phyloP scores from a whole-genome alignment of 768 basidiomycete genomes.

The Russula compacta region DNA sequence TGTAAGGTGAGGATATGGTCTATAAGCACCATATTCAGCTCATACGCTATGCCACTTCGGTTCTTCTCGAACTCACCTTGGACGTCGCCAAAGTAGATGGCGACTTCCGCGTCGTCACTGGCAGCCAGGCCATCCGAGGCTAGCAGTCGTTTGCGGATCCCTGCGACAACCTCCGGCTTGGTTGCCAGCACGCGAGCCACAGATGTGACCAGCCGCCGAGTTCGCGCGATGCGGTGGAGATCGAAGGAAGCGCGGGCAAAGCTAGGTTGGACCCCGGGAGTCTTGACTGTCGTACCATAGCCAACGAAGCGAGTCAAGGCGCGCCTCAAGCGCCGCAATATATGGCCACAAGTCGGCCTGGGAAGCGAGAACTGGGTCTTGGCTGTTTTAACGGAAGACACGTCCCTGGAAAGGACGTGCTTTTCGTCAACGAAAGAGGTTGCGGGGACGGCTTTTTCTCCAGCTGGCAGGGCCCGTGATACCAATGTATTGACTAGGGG shows the following conservation, averaged over 20 bases:
- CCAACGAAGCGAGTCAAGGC: conserved; percentile 17
- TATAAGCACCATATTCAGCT: conserved; percentile 25
- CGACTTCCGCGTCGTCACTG: conserved; percentile 56
- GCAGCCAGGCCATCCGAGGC: conserved; percentile 30
- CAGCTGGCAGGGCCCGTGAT: background rate
- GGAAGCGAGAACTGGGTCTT: conserved; percentile 23
- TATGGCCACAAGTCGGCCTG: conserved; percentile 24
- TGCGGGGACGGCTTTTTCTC: background rate
- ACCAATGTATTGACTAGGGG: background rate
- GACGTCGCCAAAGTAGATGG: conserved; percentile 84
- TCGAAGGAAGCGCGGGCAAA: conserved; percentile 36
- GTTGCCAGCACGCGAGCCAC: conserved; percentile 64
- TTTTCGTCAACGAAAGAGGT: conserved; percentile 6
- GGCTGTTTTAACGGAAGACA: conserved; percentile 1
- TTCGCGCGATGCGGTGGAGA: conserved; percentile 69
- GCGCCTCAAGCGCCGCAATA: conserved; percentile 32
- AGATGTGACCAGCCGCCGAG: conserved; percentile 70
- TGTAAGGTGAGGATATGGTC: conserved; percentile 89
- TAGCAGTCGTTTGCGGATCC: conserved; percentile 66
- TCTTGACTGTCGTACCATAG: background rate
- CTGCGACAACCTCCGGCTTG: conserved; percentile 76
- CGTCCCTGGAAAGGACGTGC: background rate
- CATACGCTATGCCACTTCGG: background rate
- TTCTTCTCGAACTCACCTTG: conserved; percentile 52
- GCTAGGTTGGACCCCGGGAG: background rate